These are phyloP conservation scores for Priceomyces haplophilus DNA, from an alignment of 805 yeast species.

Conservation along the genomic window DNA sequence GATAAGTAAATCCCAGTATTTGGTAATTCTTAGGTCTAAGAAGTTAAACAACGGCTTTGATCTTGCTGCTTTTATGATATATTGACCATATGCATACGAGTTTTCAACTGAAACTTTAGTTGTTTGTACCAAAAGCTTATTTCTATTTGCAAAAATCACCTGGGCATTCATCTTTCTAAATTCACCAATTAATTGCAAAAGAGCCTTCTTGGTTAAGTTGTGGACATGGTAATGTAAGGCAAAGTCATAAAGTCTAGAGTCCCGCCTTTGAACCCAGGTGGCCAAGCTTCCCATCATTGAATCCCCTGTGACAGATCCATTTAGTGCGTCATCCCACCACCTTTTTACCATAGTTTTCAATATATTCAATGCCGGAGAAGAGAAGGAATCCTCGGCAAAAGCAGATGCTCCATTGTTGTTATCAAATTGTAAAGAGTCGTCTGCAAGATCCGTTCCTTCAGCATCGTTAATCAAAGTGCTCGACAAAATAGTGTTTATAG, in stretches of 20 bases:
- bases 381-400: conserved; percentile 80
- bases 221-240: conserved; percentile 83
- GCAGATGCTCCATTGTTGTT: conserved; percentile 42
- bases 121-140: conserved; percentile 70
- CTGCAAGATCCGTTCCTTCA: conserved; percentile 78
- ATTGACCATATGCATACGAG: conserved; percentile 88
- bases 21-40: conserved; percentile 67
- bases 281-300: conserved; percentile 76
- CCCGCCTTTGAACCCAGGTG: conserved; percentile 79
- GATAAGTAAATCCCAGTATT: conserved; percentile 87
- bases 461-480: conserved; percentile 83
- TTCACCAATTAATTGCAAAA: conserved; percentile 76
- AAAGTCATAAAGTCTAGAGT: conserved; percentile 72
- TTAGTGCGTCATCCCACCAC: conserved; percentile 92
- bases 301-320: conserved; percentile 69
- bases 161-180: conserved; percentile 75
- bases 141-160: conserved; percentile 77
- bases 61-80: conserved; percentile 71
- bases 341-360: conserved; percentile 72
- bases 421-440: conserved; percentile 34
- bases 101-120: conserved; percentile 75
- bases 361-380: conserved; percentile 66
- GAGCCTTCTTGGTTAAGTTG: conserved; percentile 77
- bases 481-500: conserved; percentile 82
- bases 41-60: conserved; percentile 79